Conservation (phyloP, 2,329 filamentous ascomycete genomes). For the Nothophaeocryptopus gaeumannii region DNA sequence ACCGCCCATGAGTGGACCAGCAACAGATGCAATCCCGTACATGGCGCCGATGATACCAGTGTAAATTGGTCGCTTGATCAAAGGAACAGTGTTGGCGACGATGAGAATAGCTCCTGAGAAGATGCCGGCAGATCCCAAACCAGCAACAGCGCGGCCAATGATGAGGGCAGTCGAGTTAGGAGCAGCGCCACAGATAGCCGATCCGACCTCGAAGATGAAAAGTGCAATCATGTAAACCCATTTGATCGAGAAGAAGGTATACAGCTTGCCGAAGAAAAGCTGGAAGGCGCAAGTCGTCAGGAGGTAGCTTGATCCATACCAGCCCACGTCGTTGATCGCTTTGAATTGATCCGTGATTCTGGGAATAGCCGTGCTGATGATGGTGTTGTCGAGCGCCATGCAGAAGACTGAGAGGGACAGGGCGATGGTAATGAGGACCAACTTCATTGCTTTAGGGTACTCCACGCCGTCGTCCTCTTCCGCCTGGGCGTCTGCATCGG, state of each 20-base stretch:
- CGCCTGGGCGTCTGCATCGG: constrained; percentile 17
- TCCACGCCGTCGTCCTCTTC: constrained; percentile 30
- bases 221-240: constrained; percentile 46
- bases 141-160: constrained; percentile 51
- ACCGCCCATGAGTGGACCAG: constrained; percentile 66
- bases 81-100: constrained; percentile 45
- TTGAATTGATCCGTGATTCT: constrained; percentile 49
- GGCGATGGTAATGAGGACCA: constrained; percentile 37
- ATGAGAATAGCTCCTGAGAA: constrained; percentile 50
- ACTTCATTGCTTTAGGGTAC: constrained; percentile 37
- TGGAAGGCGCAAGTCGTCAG: constrained; percentile 43
- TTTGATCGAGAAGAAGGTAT: constrained; percentile 49
- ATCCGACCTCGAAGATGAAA: constrained; percentile 52
- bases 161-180: constrained; percentile 51
- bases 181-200: constrained; percentile 51
- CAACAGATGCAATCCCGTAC: constrained; percentile 45
- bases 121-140: constrained; percentile 51
- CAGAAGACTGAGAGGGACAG: constrained; percentile 38
- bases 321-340: constrained; percentile 44
- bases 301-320: constrained; percentile 47
- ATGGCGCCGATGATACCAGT: constrained; percentile 50
- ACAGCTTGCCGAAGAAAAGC: constrained; percentile 47
- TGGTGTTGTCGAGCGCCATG: constrained; percentile 45
- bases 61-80: constrained; percentile 48
- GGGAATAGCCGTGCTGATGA: constrained; percentile 49